A percentile compares a stretch with the other conserved stretches of the same genome.
phyloP scores from a whole-genome alignment of 2,329 filamentous ascomycete species.

The Cadophora sp. region DNA sequence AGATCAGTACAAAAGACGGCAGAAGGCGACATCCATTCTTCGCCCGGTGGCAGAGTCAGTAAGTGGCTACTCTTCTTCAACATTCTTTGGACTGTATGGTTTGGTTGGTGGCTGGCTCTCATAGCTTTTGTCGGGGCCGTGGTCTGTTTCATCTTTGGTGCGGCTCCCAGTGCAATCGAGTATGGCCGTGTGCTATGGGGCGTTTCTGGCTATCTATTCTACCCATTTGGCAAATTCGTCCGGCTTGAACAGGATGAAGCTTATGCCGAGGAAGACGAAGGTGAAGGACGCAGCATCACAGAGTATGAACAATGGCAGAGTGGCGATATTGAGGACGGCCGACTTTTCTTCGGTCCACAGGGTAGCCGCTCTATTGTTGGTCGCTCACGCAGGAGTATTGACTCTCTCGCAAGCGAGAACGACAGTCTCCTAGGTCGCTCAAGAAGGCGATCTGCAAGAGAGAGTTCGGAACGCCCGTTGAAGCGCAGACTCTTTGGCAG shows the following conservation, averaged over 20 bases:
- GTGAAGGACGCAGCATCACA: constrained; percentile 94
- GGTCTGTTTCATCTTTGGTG: constrained; percentile 80
- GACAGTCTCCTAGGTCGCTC: constrained; percentile 83
- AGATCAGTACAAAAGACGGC: constrained; percentile 96
- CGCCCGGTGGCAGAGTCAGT: constrained; percentile 86
- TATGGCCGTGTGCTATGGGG: constrained; percentile 89
- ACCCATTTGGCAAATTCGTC: constrained; percentile 97
- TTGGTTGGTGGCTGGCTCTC: constrained; percentile 94
- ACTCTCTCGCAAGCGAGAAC: constrained; percentile 83
- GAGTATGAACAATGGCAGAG: constrained; percentile 99
- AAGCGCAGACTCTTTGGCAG: constrained; percentile 93
- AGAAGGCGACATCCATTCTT: constrained; percentile 95
- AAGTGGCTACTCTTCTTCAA: constrained; percentile 89
- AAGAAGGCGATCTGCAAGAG: constrained; percentile 54
- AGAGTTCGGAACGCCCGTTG: constrained; percentile 52
- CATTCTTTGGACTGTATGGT: constrained; percentile 85
- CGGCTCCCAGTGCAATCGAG: constrained; percentile 78
- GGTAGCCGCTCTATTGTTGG: constrained; percentile 81
- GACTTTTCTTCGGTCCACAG: constrained; percentile 90
- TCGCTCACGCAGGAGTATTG: constrained; percentile 84
- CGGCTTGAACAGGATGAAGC: constrained; percentile 92
- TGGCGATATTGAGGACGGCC: constrained; percentile 92
- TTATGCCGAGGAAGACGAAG: constrained; percentile 92
- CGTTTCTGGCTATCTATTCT: constrained; percentile 85
- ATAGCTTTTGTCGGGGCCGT: constrained; percentile 77